Evolutionary conservation across 2,329 filamentous ascomycete genomes (phyloP).

Genomic region (Botrytis squamosa): DNA sequence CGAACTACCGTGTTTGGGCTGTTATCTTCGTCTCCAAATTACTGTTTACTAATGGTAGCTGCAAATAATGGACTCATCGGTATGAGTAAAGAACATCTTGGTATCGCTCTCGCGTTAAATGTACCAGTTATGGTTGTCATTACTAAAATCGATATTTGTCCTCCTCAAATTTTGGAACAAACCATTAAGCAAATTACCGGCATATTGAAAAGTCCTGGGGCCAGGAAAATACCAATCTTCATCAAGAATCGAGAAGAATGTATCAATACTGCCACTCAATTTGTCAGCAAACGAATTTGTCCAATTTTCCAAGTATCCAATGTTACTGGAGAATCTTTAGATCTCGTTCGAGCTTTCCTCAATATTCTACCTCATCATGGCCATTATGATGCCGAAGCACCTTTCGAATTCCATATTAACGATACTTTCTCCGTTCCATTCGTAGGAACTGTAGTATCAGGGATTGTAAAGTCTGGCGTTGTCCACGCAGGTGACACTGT

Average conservation of each 20-base stretch:
- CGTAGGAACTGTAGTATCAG: conserved; percentile 92
- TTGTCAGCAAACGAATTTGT: conserved; percentile 92
- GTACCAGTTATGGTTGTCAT: conserved; percentile 97
- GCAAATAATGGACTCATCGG: conserved; percentile 96
- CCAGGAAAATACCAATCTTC: conserved; percentile 92
- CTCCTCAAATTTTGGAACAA: conserved; percentile 90
- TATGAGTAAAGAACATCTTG: conserved; percentile 97
- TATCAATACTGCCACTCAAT: conserved; percentile 92
- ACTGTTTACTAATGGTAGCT: conserved; percentile 96
- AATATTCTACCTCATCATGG: conserved; percentile 95
- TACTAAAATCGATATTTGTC: conserved; percentile 98
- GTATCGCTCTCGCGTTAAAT: conserved; percentile 90
- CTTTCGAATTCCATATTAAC: conserved; percentile 94
- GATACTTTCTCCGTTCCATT: conserved; percentile 98
- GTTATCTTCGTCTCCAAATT: conserved; percentile 91
- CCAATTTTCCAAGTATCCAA: conserved; percentile 98
- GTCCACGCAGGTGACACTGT: conserved; percentile 89
- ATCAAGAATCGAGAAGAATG: conserved; percentile 90
- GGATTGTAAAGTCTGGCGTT: conserved; percentile 84
- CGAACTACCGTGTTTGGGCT: conserved; percentile 95
- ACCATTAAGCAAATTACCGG: conserved; percentile 88
- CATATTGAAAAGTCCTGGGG: conserved; percentile 90
- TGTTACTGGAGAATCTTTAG: conserved; percentile 87
- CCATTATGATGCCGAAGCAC: conserved; percentile 81
- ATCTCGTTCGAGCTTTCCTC: conserved; percentile 86